Percentiles rank a stretch among this genome's conserved stretches.
Conservation (phyloP, 2,329 filamentous ascomycete species). For the Fusarium sp. region DNA sequence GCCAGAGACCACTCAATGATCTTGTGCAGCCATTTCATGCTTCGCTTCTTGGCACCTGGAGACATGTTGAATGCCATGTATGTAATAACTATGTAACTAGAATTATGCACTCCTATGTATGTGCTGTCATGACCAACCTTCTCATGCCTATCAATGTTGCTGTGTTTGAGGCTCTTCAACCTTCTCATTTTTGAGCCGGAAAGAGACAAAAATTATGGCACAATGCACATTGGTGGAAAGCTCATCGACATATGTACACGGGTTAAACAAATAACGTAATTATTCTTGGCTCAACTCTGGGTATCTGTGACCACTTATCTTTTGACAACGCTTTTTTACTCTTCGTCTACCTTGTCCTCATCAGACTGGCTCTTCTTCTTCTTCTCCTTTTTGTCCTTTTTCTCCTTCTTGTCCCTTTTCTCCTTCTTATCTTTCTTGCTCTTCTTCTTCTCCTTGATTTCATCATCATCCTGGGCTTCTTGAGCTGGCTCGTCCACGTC, state of each 20-base stretch:
- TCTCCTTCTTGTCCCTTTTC: background rate
- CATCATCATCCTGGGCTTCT: constrained; percentile 8
- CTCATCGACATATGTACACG: background rate
- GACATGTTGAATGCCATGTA: background rate
- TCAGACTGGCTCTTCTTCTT: constrained; percentile 18
- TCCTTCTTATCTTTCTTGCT: constrained; percentile 5
- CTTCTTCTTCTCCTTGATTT: constrained; percentile 1
- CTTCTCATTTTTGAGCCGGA: background rate
- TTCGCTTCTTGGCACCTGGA: background rate
- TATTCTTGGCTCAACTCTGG: constrained; percentile 24
- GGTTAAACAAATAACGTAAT: background rate
- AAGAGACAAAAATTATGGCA: background rate
- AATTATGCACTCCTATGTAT: background rate
- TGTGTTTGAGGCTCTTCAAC: background rate
- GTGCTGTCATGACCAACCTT: background rate
- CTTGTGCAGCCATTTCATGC: background rate
- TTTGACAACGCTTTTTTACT: constrained; percentile 23
- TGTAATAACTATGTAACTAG: background rate
- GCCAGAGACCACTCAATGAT: background rate
- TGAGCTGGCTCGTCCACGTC: constrained; percentile 19
- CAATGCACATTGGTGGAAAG: no score
- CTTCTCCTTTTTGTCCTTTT: background rate
- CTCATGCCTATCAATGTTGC: background rate
- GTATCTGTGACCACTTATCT: constrained; percentile 34
- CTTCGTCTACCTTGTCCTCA: constrained; percentile 12